These are phyloP conservation scores for Phaseolus lunatus DNA, from an alignment of 306 rosid genomes.

Conservation along the genomic window DNA sequence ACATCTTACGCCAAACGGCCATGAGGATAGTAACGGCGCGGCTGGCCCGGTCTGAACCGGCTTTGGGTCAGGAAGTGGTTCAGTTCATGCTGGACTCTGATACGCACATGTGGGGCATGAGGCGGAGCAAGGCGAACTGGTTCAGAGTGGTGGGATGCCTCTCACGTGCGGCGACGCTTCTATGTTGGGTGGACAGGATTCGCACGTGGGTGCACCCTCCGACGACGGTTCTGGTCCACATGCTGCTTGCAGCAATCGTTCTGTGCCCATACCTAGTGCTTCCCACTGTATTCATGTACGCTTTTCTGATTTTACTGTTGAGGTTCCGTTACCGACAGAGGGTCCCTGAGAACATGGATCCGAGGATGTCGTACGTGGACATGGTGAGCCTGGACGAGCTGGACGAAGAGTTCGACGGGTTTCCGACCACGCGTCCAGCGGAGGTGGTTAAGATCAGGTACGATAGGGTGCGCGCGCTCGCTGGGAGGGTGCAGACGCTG, in stretches of 20 bases:
- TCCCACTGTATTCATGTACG: conserved; percentile 80
- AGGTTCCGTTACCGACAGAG: conserved; percentile 58
- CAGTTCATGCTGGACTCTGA: conserved; percentile 80
- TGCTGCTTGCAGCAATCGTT: conserved; percentile 61
- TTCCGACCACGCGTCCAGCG: conserved; percentile 60
- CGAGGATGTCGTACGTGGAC: conserved; percentile 74
- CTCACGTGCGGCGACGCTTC: conserved; percentile 61
- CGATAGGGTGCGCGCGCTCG: conserved; percentile 75
- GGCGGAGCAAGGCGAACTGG: conserved; percentile 92
- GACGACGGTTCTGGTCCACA: conserved; percentile 67
- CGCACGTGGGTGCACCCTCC: conserved; percentile 84
- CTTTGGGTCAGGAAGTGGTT: conserved; percentile 83
- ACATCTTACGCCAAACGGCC: conserved; percentile 72
- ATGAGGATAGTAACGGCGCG: conserved; percentile 80
- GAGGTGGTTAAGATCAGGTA: conserved; percentile 68
- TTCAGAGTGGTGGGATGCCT: conserved; percentile 64
- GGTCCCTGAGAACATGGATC: conserved; percentile 65
- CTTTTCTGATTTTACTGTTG: conserved; percentile 61
- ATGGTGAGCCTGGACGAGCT: conserved; percentile 73
- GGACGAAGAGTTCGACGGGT: conserved; percentile 88
- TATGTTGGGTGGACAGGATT: conserved; percentile 69
- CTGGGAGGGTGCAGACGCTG: conserved; percentile 78
- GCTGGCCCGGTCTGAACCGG: conserved; percentile 80
- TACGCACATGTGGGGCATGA: conserved; percentile 86
- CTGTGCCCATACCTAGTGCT: conserved; percentile 65